Base-by-base conservation (phyloP, 768 basidiomycete genomes). In the Hypsizygus marmoreus region DNA sequence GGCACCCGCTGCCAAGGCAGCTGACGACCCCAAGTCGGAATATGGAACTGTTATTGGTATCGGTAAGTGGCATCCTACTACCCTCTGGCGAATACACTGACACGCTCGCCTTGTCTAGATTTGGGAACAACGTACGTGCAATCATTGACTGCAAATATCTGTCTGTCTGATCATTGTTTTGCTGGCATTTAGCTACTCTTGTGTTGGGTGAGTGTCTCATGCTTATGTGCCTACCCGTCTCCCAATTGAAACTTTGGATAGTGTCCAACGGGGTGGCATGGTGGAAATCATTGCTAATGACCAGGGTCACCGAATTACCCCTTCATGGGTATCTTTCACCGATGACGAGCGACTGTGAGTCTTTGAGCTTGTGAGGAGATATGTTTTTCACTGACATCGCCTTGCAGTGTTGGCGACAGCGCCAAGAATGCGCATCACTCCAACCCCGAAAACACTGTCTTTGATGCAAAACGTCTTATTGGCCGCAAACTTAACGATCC, bases 381-480 rank as follows among this genome's bases (percentile, higher is more conserved):
- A 28, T 19, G n/a, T 1, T 30, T 17, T 16, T 28, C n/a, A 29
- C 20, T 32, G 43, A 76, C 68, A n/a, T 17, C 3, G 13, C 24
- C 9, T 11, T 55, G 8, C 45, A 80, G 76, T 63, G 89, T 99
- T 59, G 95, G 97, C 60, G 95, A 99, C 67, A 80, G 84, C 49
- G 95, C 95, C 33, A 99, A 99, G 75, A 98, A 99, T 64, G 92
- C 93, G 23, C 92, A 84, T 73, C 85, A 91, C 67, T 77, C 88
- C 34, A 92, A 98, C 71, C 92, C 95, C 14, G 58, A 78, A 55
- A 98, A 98, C 72, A 97, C 94, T 8, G 88, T 97, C 46, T 97
- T 97, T 59, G 94, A 97, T 67, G 94, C 94, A 46, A 98, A 97
- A 63, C 91, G 94, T 69, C 81, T 95, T 54, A 94, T 95, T 61